Percentiles rank a stretch among this genome's conserved stretches.
Conservation (phyloP, 176 grass and related monocot species). For the Musa schizocarpa region DNA sequence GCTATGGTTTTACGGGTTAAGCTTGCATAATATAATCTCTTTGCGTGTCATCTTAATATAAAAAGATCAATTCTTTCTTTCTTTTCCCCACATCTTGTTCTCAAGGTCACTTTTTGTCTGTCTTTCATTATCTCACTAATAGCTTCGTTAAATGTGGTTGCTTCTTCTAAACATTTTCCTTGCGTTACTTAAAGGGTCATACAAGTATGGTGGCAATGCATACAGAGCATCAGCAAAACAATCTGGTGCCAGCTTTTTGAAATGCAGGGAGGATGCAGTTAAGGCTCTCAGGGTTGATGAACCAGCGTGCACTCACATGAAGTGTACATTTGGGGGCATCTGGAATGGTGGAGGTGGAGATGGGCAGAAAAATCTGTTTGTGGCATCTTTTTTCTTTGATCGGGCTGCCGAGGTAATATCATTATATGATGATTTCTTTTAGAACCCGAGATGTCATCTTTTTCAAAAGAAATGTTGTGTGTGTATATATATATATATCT, state of each 20-base stretch:
- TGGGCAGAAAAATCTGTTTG: slow-evolving; percentile 96
- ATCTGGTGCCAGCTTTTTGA: slow-evolving; percentile 71
- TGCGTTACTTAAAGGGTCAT: slow-evolving; percentile 41
- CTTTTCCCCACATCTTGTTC: neutral
- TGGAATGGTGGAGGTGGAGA: slow-evolving; percentile 99
- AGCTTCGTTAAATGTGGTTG: neutral
- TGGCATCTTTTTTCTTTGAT: slow-evolving; percentile 98
- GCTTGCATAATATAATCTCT: too few species aligned
- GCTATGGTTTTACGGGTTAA: too few species aligned
- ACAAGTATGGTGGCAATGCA: slow-evolving; percentile 51
- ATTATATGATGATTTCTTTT: neutral
- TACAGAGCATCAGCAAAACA: slow-evolving; percentile 57
- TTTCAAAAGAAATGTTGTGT: neutral
- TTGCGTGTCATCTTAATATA: neutral
- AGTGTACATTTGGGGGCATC: slow-evolving; percentile 95
- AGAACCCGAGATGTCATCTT: neutral
- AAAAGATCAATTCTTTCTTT: neutral
- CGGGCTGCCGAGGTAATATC: slow-evolving; percentile 68
- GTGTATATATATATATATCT: neutral
- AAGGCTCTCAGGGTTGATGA: slow-evolving; percentile 77
- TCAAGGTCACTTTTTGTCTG: neutral
- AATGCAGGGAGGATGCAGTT: slow-evolving; percentile 60
- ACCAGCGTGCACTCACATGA: slow-evolving; percentile 89
- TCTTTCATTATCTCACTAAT: neutral
- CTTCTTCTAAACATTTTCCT: neutral